Conservation (phyloP, 1,284 basidiomycete species). For the Takashimella koratensis region DNA sequence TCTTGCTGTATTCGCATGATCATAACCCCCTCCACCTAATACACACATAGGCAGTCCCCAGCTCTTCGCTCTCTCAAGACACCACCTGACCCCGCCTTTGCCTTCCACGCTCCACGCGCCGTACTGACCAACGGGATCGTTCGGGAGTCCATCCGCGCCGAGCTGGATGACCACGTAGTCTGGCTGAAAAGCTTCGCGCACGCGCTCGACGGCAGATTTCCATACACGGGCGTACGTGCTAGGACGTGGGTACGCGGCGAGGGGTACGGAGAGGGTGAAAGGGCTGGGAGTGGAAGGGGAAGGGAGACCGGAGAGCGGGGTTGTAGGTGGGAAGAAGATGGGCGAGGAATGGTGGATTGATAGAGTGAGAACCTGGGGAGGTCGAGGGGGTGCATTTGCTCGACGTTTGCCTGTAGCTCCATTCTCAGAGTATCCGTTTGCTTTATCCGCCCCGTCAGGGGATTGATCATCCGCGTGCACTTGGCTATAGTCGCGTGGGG, state of each 20-base stretch:
- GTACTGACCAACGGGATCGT: slow-evolving; percentile 63
- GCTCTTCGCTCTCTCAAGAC: slow-evolving; percentile 56
- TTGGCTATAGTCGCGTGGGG: slow-evolving; percentile 18
- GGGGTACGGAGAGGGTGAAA: slow-evolving; percentile 70
- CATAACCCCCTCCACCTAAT: slow-evolving; percentile 66
- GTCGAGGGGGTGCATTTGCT: slow-evolving; percentile 43
- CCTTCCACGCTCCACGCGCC: slow-evolving; percentile 72
- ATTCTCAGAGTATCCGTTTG: neutral
- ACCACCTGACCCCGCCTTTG: slow-evolving; percentile 68
- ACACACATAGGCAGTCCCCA: slow-evolving; percentile 60
- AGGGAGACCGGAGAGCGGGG: slow-evolving; percentile 57
- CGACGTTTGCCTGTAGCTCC: slow-evolving; percentile 11
- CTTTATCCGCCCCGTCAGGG: slow-evolving; percentile 39
- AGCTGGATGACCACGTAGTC: slow-evolving; percentile 80
- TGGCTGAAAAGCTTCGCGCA: slow-evolving; percentile 64
- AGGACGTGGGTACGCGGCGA: slow-evolving; percentile 62
- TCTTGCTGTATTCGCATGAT: slow-evolving; percentile 72
- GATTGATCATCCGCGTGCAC: neutral
- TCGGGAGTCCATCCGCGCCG: slow-evolving; percentile 78
- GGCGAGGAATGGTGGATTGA: slow-evolving; percentile 77
- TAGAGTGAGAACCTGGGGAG: slow-evolving; percentile 62
- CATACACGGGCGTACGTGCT: slow-evolving; percentile 63
- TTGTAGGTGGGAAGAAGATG: slow-evolving; percentile 72
- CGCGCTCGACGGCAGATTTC: slow-evolving; percentile 58
- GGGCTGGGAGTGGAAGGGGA: slow-evolving; percentile 56